Base-by-base conservation (phyloP, 2,329 filamentous ascomycete species). In the Trichoderma sp. region DNA sequence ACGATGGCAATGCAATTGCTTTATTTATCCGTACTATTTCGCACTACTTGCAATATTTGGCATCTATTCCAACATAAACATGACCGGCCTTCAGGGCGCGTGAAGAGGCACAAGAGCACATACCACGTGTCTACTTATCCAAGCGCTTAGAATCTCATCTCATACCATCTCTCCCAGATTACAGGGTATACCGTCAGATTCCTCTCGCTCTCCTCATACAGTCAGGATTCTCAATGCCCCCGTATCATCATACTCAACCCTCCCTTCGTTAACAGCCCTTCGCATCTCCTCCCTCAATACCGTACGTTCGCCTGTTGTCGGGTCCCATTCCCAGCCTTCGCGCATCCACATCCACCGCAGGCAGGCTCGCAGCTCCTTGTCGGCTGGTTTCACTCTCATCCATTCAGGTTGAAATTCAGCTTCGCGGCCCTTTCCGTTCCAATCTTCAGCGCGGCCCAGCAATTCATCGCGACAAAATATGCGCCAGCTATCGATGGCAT, bases 271-370 rank as follows among this genome's bases (percentile, higher is more conserved):
- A 3, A 91, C 90, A 36, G 88, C 88, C 65, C 78, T 81, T 75
- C 86, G 82, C 80, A 92, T 78, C 59, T 87, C 85, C 30, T 83
- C 83, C 2, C 83, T 77, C 9, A 92, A 83, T 30, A 86, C 81
- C 30, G 83, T 82, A 73, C 85, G 87, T 64, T 91, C 85, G 1
- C 93, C 94, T 0, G 91, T 94, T 32, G 83, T 79, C 1, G 90
- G 89, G 82, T 97, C 88, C 93, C 94, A 97, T 53, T 90, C 85
- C 87, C 90, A 95, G 0, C 94, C 93, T 76, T 97, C 93, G 59
- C 91, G 89, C 82, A 96, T 88, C 94, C 95, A 97, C 89, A 94
- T 93, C 94, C 95, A 98, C 50, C 91, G 87, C 77, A 98, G 81
- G 81, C 90, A 97, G 0, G 93, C 94, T 57, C 93, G 87, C n/a